Evolutionary conservation across 257 asterid species (phyloP), one percentile per base, ranked within the genome.

Genomic region (Linderniella brevidens): DNA sequence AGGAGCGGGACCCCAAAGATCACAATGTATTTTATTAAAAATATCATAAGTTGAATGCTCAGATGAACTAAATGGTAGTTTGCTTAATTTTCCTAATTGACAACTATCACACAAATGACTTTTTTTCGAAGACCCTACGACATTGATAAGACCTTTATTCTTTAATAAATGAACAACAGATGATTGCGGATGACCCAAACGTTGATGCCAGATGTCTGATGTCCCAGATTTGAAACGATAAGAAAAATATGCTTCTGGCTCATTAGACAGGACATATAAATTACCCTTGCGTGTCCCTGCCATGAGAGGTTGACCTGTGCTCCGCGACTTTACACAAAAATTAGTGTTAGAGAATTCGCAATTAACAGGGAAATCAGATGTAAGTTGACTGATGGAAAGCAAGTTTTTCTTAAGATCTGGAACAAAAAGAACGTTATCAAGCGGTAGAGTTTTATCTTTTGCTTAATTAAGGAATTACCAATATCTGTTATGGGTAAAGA

Each of bases 181-280:
- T n/a, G 19, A 19, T 46, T 55, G 60, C 8, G 53, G 60, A 35
- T 55, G 60, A 5, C 60, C 53, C 8, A 55, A 12, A 35, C 60
- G 52, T 37, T 55, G 60, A 19, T 55, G 53, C 46, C 60, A 55
- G 8, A 55, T 13, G 8, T 35, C 36, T 17, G 42, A 12, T 1
- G 11, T 6, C 5, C 19, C 44, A 13, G n/a, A 43, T 13, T 32
- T 32, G 13, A 37, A 38, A 0, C 47, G 15, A 52, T 52, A 15
- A 7, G 56, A 52, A 36, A 52, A 52, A 37, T 52, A 11, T 11
- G 20, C n/a, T 52, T 39, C 43, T 5, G 48, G 17, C 11, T 36
- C 11, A n/a, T 14, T n/a, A 18, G 57, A 16, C 11, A 52, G 15
- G 14, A 39, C 38, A 13, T 52, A 52, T 0, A 54, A 25, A 11